A percentile compares a stretch with the other conserved stretches of the same genome.
Evolutionary conservation across 805 yeast genomes (phyloP).

Genomic region (Pichia exigua): DNA sequence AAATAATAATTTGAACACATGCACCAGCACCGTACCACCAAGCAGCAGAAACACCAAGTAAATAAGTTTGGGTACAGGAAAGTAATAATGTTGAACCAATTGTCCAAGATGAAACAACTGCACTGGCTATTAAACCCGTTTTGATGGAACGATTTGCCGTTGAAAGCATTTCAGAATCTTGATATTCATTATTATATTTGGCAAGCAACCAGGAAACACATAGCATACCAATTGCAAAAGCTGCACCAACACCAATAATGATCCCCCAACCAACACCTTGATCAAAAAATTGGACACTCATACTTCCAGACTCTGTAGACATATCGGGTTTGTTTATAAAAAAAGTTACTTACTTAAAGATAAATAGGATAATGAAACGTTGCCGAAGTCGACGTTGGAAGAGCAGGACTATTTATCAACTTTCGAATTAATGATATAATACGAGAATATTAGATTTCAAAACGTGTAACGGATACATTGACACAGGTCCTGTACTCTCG

Average conservation of each 20-base stretch:
- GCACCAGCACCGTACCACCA: constrained; percentile 31
- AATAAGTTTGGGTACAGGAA: constrained; percentile 27
- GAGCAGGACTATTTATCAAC: not conserved
- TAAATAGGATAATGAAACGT: not conserved
- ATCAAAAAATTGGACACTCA: constrained; percentile 10
- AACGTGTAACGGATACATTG: too few species aligned
- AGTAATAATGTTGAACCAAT: constrained; percentile 27
- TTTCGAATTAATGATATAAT: too few species aligned
- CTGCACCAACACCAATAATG: constrained; percentile 39
- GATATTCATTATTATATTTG: constrained; percentile 32
- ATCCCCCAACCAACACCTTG: constrained; percentile 33
- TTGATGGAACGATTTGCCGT: constrained; percentile 32
- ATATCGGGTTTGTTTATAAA: not conserved
- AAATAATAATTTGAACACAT: constrained; percentile 29
- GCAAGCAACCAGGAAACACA: constrained; percentile 28
- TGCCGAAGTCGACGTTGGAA: not conserved
- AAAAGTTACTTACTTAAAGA: too few species aligned
- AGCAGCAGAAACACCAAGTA: constrained; percentile 30
- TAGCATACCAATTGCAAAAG: constrained; percentile 35
- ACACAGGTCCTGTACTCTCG: too few species aligned
- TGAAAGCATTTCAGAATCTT: constrained; percentile 35
- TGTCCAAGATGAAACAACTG: constrained; percentile 32
- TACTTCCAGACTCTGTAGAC: not conserved
- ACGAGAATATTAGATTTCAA: not conserved
- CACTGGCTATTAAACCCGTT: constrained; percentile 31